Percentiles rank a stretch among this genome's conserved stretches.
Conservation (phyloP, 2,329 filamentous ascomycete species). For the Penicillium capsulatum region DNA sequence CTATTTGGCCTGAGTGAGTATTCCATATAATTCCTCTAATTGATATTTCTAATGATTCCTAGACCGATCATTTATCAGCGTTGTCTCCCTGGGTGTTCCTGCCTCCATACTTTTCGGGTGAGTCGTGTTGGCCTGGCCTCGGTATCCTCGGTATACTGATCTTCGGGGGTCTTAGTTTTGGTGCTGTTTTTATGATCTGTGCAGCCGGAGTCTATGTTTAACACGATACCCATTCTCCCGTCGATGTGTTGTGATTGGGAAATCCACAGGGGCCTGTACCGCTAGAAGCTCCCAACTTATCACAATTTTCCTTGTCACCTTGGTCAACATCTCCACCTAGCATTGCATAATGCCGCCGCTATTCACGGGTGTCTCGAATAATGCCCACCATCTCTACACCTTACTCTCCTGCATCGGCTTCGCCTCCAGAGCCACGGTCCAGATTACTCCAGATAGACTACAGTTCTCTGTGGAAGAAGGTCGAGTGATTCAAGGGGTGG, state of each 20-base stretch:
- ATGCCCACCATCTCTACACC: constrained; percentile 57
- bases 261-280: constrained; percentile 30
- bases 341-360: constrained; percentile 39
- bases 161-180: constrained; percentile 60
- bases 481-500: constrained; percentile 83
- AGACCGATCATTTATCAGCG: constrained; percentile 78
- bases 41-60: constrained; percentile 11
- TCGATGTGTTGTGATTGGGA: constrained; percentile 37
- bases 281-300: constrained; percentile 31
- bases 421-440: constrained; percentile 57
- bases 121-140: too few relatives aligned
- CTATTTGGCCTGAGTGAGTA: constrained; percentile 79
- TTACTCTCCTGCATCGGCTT: constrained; percentile 61
- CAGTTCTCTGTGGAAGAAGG: constrained; percentile 85
- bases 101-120: constrained; percentile 89
- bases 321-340: constrained; percentile 2
- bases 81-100: constrained; percentile 75
- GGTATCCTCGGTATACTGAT: not conserved
- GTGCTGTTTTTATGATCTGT: constrained; percentile 97
- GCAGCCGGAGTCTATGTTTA: constrained; percentile 98
- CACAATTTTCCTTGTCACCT: constrained; percentile 8
- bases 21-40: not conserved
- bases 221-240: constrained; percentile 27
- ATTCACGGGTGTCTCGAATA: constrained; percentile 59
- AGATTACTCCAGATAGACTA: constrained; percentile 79